Evolutionary conservation across 495 filamentous ascomycete genomes (phyloP).

Genomic region (Penicillium taxi): DNA sequence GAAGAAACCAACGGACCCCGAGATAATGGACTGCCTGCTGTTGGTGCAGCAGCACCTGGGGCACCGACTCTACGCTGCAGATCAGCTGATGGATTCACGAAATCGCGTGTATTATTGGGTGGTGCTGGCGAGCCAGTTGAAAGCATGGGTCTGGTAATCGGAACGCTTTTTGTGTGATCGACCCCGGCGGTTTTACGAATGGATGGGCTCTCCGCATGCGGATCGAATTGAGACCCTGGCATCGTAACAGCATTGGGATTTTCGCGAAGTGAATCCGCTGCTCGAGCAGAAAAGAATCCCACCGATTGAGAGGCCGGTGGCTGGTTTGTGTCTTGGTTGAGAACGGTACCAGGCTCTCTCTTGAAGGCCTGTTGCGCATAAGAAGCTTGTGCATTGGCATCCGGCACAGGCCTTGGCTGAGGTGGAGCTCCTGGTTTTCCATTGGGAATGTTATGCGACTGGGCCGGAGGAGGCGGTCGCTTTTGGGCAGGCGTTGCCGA

Average conservation of each 20-base stretch:
- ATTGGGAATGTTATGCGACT: conserved; percentile 18
- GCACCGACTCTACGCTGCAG: conserved; percentile 64
- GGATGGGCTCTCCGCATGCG: conserved; percentile 72
- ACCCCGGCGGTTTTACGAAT: conserved; percentile 87
- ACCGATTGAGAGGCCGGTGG: conserved; percentile 32
- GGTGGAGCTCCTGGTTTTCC: conserved; percentile 15
- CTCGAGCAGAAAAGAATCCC: conserved; percentile 73
- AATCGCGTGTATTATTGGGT: conserved; percentile 32
- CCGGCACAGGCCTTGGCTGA: conserved; percentile 11
- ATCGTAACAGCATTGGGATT: conserved; percentile 35
- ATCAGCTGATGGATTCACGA: conserved; percentile 65
- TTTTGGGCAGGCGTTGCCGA: conserved; percentile 12
- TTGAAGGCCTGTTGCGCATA: conserved; percentile 20
- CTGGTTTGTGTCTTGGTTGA: conserved; percentile 28
- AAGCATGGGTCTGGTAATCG: conserved; percentile 46
- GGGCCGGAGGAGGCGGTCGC: conserved; percentile 12
- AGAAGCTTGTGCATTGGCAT: conserved; percentile 4
- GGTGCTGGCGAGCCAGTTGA: conserved; percentile 18
- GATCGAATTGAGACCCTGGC: conserved; percentile 64
- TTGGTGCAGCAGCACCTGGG: conserved; percentile 38
- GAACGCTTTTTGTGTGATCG: conserved; percentile 66
- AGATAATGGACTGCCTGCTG: conserved; percentile 30
- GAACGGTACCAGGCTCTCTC: conserved; percentile 15
- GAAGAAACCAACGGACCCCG: conserved; percentile 35
- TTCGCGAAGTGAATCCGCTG: conserved; percentile 45